Conservation (phyloP, 1,284 basidiomycete genomes). For the Cutaneotrichosporon cutaneum region DNA sequence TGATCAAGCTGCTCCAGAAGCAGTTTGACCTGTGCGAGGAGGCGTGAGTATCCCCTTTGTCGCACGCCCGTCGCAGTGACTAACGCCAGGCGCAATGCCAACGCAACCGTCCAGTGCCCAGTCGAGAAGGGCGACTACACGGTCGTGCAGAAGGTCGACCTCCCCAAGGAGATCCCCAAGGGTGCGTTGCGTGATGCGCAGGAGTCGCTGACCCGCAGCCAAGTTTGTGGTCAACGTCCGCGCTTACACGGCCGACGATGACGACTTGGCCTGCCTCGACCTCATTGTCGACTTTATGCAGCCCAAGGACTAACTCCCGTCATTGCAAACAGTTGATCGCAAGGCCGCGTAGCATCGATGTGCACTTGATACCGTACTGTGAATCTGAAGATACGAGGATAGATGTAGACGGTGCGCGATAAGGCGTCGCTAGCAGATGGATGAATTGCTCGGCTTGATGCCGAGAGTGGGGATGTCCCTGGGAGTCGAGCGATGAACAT, state of each 20-base stretch:
- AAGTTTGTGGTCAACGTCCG: conserved; percentile 75
- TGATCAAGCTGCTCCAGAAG: conserved; percentile 78
- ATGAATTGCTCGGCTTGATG: background rate
- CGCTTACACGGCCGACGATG: conserved; percentile 74
- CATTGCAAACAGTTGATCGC: background rate
- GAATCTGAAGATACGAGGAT: background rate
- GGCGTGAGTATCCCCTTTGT: conserved; percentile 64
- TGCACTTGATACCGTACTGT: background rate
- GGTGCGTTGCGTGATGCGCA: conserved; percentile 60
- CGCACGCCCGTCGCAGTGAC: background rate
- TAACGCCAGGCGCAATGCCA: conserved; percentile 34
- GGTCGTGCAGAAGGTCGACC: conserved; percentile 72
- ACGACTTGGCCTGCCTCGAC: conserved; percentile 75
- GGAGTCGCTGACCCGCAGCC: conserved; percentile 57
- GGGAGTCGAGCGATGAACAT: background rate
- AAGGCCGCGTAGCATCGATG: too few species aligned
- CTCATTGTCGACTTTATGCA: conserved; percentile 63
- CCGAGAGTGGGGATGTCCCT: background rate
- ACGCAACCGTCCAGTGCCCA: conserved; percentile 48
- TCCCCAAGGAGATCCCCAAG: conserved; percentile 84
- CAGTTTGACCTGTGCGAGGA: conserved; percentile 85
- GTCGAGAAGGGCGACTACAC: conserved; percentile 67
- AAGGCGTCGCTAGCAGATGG: background rate
- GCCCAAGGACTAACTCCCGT: conserved; percentile 16
- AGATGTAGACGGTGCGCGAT: background rate